These are phyloP conservation scores for Mycena pura DNA, from an alignment of 768 basidiomycete genomes.

Conservation along the genomic window DNA sequence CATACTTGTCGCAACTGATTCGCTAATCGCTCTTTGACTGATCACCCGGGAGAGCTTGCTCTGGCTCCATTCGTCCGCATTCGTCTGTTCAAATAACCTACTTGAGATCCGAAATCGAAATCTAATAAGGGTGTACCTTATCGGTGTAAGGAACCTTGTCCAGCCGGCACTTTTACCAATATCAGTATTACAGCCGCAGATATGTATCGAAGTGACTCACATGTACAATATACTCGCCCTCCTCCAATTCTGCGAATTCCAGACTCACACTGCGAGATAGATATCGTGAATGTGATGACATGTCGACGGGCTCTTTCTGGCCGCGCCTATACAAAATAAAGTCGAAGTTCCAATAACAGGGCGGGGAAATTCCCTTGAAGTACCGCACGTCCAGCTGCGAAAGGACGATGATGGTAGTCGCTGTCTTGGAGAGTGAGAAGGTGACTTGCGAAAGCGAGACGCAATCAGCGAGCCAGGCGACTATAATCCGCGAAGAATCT, in stretches of 20 bases:
- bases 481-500: not conserved
- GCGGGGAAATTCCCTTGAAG: conserved; percentile 34
- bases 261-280: conserved; percentile 32
- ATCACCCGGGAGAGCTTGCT: conserved; percentile 21
- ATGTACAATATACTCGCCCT: conserved; percentile 24
- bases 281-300: conserved; percentile 26
- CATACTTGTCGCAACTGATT: conserved; percentile 20
- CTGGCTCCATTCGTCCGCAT: conserved; percentile 15
- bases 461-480: not conserved
- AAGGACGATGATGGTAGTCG: conserved; percentile 37
- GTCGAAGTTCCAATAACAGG: conserved; percentile 36
- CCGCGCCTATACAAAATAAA: conserved; percentile 37
- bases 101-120: no score
- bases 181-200: not conserved
- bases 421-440: conserved; percentile 30
- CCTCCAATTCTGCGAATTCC: conserved; percentile 25
- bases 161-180: conserved; percentile 12
- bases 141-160: conserved; percentile 24
- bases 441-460: conserved; percentile 29
- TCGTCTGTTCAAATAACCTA: not conserved
- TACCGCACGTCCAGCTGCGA: conserved; percentile 39
- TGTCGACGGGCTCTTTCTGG: conserved; percentile 23
- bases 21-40: conserved; percentile 7
- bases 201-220: not conserved
- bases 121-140: not conserved